Evolutionary conservation across 495 filamentous ascomycete genomes (phyloP), one percentile per base, ranked within the genome.

Genomic region (Chaetomium tenue): DNA sequence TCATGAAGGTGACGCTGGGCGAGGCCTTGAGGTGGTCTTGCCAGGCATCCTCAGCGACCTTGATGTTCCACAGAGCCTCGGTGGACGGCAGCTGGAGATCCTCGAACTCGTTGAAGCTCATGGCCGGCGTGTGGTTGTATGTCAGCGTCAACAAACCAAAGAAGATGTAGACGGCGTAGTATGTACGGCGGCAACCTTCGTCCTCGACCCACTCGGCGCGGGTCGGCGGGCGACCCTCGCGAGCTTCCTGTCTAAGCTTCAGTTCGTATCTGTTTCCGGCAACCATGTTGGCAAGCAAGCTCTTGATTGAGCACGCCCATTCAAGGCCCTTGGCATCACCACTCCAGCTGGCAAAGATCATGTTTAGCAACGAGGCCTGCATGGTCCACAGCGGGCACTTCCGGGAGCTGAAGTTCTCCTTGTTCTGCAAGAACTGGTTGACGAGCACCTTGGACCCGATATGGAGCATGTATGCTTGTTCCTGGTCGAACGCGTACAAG

Each of bases 301-400:
- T 93, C 85, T 97, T 98, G 76, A 98, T 97, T 2, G 94, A 97
- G 74, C 93, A 97, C 25, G 94, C 93, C 93, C 93, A 98, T 76
- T 98, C 94, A 8, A 98, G 83, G 25, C 95, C 95, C 78, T 98
- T 98, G 16, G 94, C 86, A 74, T 98, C 94, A 66, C 94, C 94
- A 73, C 95, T 98, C 94, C 94, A 98, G 82, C 93, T 97, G 44
- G 96, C 94, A 75, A 98, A 98, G 68, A 96, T 89, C 94, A 97
- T 98, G 81, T 98, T 98, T 53, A 98, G 81, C 57, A 98, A 81
- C 16, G 91, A 92, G 74, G 90, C 90, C 74, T 98, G 94, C 90
- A 98, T 98, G 44, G 92, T 91, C 92, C 93, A 98, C 33, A 98
- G 78, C 8, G 94, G 94, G 72, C 94, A 98, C 75, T 97, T 98